Conservation (phyloP, 208 protist species). For the Acanthamoeba royreba region DNA sequence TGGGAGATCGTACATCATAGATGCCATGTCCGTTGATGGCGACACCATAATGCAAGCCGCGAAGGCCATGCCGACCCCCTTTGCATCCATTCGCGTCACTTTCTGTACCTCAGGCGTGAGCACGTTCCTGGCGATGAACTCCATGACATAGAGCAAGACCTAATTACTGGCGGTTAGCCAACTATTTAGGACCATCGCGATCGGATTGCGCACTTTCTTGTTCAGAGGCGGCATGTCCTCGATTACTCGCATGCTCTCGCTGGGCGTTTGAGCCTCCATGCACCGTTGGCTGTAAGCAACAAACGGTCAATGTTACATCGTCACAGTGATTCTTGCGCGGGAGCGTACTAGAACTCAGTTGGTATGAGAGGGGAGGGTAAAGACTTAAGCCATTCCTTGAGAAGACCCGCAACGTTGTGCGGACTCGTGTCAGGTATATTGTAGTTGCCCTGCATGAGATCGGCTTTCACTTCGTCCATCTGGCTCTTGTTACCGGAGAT, state of each 20-base stretch:
- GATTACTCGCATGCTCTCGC: neutral
- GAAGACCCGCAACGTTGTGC: neutral
- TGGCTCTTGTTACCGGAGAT: constrained; percentile 6
- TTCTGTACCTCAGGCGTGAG: constrained; percentile 10
- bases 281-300: neutral
- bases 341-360: neutral
- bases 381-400: constrained; percentile 22
- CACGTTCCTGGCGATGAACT: neutral
- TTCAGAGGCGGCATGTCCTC: neutral
- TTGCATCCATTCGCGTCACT: neutral
- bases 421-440: neutral
- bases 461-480: constrained; percentile 13
- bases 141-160: constrained; percentile 3
- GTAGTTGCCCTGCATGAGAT: neutral
- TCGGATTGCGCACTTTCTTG: neutral
- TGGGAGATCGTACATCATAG: neutral
- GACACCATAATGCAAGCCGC: neutral
- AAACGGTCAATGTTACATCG: neutral
- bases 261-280: neutral
- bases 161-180: neutral
- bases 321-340: neutral
- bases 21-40: neutral
- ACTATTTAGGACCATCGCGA: neutral
- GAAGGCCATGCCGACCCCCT: neutral
- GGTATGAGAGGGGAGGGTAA: neutral